Evolutionary conservation across 805 yeast genomes (phyloP), one percentile per base, ranked within the genome.

Genomic region (Kodamaea neixiangensis): DNA sequence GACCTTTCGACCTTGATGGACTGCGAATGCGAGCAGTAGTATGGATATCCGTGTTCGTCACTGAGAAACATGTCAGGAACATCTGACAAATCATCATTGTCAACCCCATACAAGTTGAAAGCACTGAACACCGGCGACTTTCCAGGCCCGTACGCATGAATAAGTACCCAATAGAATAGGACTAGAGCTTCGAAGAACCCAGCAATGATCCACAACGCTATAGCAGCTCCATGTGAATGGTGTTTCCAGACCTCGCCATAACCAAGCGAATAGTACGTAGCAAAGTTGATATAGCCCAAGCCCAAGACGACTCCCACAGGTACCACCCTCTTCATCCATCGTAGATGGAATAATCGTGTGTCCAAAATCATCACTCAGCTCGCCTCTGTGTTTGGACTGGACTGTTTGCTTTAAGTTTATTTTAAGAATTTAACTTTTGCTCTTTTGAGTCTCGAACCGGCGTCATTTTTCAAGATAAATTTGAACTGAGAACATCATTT

Each of bases 11-110:
- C 75, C 60, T 88, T 89, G 25, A 88, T 66, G 4, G 85, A 77
- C 44, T 79, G 72, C 62, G 97, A 89, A 9, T 69, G 65, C 1
- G 86, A 67, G 61, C 97, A 90, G 83, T 88, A 92, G 21, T 73
- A 71, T 0, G 97, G 96, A 55, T 77, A 81, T 0, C 98, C 97
- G 50, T 79, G 75, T 7, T 69, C 71, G 63, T 87, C 91, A 63
- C 96, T 87, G 14, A 77, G 62, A 62, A 89, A 92, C 19, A 76
- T 69, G 1, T 66, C 73, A 0, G 96, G 94, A 1, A 83, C 76
- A 0, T 64, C 61, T 2, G 69, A 64, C 7, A 71, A 61, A 5
- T 48, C 55, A 6, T 49, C 50, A 17, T 49, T 40, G 35, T 34
- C 46, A 9, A 49, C 45, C 10, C 49, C 54, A 52, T 65, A 65